phyloP scores from a whole-genome alignment of 495 filamentous ascomycete species.

The Xylaria bambusicola region DNA sequence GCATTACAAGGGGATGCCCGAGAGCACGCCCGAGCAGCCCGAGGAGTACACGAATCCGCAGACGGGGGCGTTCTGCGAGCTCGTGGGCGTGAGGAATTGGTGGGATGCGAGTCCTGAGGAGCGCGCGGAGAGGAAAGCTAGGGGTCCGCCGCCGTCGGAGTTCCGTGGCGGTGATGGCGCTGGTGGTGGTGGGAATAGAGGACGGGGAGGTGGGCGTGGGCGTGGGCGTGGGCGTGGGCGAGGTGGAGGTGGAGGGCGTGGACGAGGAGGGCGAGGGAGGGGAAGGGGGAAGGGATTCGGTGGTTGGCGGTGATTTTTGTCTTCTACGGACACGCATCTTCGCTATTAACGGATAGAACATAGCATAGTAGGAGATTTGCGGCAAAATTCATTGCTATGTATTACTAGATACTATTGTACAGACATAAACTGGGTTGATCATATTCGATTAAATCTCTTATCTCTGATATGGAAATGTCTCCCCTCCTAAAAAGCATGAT shows the following conservation, averaged over 20 bases:
- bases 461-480: slow-evolving; percentile 27
- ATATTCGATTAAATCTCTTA: too few relatives aligned
- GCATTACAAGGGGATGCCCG: slow-evolving; percentile 52
- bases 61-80: slow-evolving; percentile 72
- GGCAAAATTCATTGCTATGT: too few relatives aligned
- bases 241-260: slow-evolving; percentile 35
- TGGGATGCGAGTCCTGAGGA: slow-evolving; percentile 75
- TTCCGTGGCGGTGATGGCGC: too few relatives aligned
- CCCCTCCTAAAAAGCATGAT: slow-evolving; percentile 51
- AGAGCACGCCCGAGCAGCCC: slow-evolving; percentile 51
- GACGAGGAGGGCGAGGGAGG: slow-evolving; percentile 26
- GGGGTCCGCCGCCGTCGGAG: slow-evolving; percentile 39
- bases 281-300: too few relatives aligned
- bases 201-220: slow-evolving; percentile 32
- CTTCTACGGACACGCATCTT: too few relatives aligned
- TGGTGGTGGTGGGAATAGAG: slow-evolving; percentile 20
- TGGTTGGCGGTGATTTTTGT: too few relatives aligned
- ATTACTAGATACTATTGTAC: slow-evolving; percentile 7
- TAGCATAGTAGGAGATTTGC: too few relatives aligned
- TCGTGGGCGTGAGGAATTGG: slow-evolving; percentile 74
- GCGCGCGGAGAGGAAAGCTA: slow-evolving; percentile 51
- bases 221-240: slow-evolving; percentile 41
- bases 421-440: too few relatives aligned
- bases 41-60: slow-evolving; percentile 81
- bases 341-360: not conserved